Conservation (phyloP, 2,329 filamentous ascomycete species). For the Cephalotrichum gorgonifer region DNA sequence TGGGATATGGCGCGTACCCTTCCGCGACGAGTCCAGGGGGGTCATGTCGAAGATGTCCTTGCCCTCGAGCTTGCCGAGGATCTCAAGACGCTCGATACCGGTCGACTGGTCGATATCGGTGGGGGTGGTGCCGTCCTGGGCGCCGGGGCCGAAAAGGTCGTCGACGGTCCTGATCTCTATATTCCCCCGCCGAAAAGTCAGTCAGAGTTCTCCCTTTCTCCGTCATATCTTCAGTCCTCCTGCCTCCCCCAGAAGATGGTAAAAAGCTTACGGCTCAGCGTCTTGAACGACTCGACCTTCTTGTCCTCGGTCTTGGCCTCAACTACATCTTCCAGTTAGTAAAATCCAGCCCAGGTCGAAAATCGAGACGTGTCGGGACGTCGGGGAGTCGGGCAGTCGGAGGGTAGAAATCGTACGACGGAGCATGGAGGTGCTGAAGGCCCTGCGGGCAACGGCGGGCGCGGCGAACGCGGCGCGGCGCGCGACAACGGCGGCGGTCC, state of each 20-base stretch:
- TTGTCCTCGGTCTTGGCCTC: constrained; percentile 32
- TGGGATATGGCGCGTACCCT: constrained; percentile 55
- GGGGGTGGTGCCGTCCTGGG: constrained; percentile 69
- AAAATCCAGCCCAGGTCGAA: no score
- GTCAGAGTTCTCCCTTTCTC: neutral
- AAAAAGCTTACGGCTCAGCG: constrained; percentile 31
- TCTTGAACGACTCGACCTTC: constrained; percentile 35
- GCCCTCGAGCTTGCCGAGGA: constrained; percentile 98
- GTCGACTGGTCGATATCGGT: constrained; percentile 94
- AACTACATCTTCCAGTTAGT: no score
- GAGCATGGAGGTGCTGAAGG: constrained; percentile 48
- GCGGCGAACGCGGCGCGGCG: constrained; percentile 38
- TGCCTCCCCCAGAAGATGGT: constrained; percentile 15
- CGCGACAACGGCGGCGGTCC: constrained; percentile 48
- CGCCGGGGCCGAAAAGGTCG: constrained; percentile 83
- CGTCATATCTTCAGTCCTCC: neutral
- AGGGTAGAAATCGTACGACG: constrained; percentile 42
- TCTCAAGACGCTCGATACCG: constrained; percentile 96
- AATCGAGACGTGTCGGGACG: no score
- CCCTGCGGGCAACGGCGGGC: constrained; percentile 41
- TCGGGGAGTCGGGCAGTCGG: neutral
- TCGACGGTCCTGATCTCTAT: constrained; percentile 71
- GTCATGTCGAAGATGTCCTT: constrained; percentile 98
- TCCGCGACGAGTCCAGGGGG: constrained; percentile 82
- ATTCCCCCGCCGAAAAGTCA: constrained; percentile 1